Conservation (phyloP, 2,329 filamentous ascomycete genomes). For the Cladosporium velox region DNA sequence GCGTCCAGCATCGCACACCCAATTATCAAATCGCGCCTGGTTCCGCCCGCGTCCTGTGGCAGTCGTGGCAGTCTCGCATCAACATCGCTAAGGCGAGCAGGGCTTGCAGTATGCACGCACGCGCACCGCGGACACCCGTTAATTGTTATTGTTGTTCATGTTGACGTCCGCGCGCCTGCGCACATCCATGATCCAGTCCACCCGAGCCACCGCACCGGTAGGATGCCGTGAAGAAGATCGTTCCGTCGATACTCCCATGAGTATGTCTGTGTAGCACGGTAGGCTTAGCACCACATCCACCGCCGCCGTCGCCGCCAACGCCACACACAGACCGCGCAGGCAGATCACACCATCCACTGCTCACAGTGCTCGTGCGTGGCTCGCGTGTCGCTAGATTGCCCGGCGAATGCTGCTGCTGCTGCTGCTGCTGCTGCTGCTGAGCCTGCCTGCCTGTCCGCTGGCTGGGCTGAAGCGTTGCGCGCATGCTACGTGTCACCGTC, state of each 20-base stretch:
- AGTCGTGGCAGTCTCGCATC: neutral
- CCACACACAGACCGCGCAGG: neutral
- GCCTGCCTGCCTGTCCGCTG: neutral
- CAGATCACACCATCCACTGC: slow-evolving; percentile 8
- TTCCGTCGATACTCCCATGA: neutral
- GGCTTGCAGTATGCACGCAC: neutral
- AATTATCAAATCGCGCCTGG: neutral
- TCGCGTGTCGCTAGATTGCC: slow-evolving; percentile 15
- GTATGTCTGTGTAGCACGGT: too few species aligned
- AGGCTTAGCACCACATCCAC: neutral
- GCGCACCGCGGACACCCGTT: neutral
- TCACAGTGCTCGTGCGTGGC: slow-evolving; percentile 9
- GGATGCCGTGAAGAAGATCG: slow-evolving; percentile 18
- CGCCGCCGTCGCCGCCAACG: neutral
- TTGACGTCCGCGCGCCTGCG: neutral
- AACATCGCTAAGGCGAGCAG: neutral
- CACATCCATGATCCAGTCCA: neutral
- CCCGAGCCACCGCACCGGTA: slow-evolving; percentile 6
- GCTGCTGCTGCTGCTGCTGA: neutral
- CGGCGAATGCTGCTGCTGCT: neutral
- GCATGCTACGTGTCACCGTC: slow-evolving; percentile 10
- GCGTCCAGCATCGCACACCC: neutral
- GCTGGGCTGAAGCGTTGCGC: slow-evolving; percentile 1
- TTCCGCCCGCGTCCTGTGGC: neutral
- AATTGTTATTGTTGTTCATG: neutral